Evolutionary conservation across 345 rosid species (phyloP).

Genomic region (Mallotus nudiflorus): DNA sequence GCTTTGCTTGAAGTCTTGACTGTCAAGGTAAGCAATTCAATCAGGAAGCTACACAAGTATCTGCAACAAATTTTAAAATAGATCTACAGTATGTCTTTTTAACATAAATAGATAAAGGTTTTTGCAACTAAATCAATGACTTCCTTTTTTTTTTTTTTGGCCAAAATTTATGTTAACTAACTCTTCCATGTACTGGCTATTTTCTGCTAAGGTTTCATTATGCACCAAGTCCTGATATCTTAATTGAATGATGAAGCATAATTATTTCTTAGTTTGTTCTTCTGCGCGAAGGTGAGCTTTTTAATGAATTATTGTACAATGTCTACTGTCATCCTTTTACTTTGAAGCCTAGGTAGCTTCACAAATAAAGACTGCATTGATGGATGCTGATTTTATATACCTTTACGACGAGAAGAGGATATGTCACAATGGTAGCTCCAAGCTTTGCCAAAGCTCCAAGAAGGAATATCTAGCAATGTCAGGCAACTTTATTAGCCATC

Average conservation of each 20-base stretch:
- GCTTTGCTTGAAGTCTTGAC: constrained; percentile 96
- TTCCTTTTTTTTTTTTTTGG: background rate
- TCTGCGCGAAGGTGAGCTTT: background rate
- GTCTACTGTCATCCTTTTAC: background rate
- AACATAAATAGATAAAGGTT: background rate
- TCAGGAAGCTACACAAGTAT: background rate
- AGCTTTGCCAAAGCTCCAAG: constrained; percentile 98
- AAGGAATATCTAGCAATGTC: constrained; percentile 65
- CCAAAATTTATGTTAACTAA: background rate
- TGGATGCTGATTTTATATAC: constrained; percentile 26
- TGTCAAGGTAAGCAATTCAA: constrained; percentile 26
- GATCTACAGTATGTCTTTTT: background rate
- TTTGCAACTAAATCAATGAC: background rate
- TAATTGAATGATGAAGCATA: background rate
- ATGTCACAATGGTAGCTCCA: constrained; percentile 91
- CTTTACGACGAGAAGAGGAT: constrained; percentile 96
- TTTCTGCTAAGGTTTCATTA: background rate
- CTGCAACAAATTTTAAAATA: background rate
- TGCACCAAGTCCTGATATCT: background rate
- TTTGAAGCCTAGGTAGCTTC: background rate
- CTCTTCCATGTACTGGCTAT: background rate
- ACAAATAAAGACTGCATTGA: constrained; percentile 6
- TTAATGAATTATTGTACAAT: background rate
- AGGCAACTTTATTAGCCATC: constrained; percentile 18
- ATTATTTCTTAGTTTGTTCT: background rate